Evolutionary conservation across 169 alveolate species (phyloP).

Genomic region (Eimeria nieschulzi): DNA sequence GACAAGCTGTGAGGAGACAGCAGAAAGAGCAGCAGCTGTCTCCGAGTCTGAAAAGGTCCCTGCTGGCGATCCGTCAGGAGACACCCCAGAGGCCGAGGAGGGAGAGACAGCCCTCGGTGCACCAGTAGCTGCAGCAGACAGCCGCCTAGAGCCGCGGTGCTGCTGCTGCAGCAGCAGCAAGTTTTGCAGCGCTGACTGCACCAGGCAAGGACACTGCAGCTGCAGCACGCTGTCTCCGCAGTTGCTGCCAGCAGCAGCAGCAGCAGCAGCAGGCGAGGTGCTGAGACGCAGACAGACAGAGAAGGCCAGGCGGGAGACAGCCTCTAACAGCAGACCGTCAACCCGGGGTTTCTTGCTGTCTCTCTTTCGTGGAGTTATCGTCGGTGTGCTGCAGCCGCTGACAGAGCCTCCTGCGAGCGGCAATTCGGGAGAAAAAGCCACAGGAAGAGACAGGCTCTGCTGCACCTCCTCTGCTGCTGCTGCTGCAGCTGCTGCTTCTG

Average conservation of each 20-base stretch:
- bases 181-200: conserved; percentile 11
- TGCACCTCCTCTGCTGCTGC: conserved; percentile 35
- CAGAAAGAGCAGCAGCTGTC: neutral
- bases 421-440: too few species aligned
- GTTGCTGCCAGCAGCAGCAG: neutral
- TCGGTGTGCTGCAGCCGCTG: conserved; percentile 19
- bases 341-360: neutral
- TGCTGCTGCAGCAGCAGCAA: conserved; percentile 53
- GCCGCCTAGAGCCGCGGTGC: conserved; percentile 11
- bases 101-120: conserved; percentile 27
- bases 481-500: neutral
- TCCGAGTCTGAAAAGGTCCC: neutral
- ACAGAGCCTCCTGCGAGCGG: neutral
- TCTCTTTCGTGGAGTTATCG: neutral
- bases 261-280: conserved; percentile 2
- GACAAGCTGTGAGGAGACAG: conserved; percentile 31
- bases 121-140: conserved; percentile 1
- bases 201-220: conserved; percentile 20
- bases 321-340: conserved; percentile 9
- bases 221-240: neutral
- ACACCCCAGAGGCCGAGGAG: neutral
- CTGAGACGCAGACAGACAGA: neutral
- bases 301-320: conserved; percentile 11
- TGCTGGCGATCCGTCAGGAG: conserved; percentile 5
- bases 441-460: conserved; percentile 12